Conservation (phyloP, 805 yeast species). For the Yamadazyma insecticola region DNA sequence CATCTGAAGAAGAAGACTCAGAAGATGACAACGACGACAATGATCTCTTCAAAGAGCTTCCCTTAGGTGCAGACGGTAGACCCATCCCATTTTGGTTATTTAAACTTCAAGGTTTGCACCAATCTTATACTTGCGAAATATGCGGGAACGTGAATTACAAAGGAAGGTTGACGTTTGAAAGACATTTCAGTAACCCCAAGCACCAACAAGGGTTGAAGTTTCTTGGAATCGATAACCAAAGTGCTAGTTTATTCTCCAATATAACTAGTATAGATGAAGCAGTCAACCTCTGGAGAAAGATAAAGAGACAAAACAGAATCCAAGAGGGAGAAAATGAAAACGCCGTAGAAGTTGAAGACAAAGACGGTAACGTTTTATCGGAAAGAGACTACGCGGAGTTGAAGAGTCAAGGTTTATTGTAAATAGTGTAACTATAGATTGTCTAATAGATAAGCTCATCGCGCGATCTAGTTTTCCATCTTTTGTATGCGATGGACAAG, state of each 20-base stretch:
- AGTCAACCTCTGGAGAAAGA: slow-evolving; percentile 45
- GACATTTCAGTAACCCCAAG: slow-evolving; percentile 67
- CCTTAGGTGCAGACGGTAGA: slow-evolving; percentile 81
- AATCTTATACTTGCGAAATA: slow-evolving; percentile 72
- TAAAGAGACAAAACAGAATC: slow-evolving; percentile 33
- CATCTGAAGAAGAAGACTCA: slow-evolving; percentile 13
- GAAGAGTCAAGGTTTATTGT: slow-evolving; percentile 81
- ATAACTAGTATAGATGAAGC: slow-evolving; percentile 70
- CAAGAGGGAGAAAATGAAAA: slow-evolving; percentile 43
- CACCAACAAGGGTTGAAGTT: slow-evolving; percentile 73
- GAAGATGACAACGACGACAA: slow-evolving; percentile 18
- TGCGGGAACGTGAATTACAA: slow-evolving; percentile 72
- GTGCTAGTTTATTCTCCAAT: slow-evolving; percentile 48
- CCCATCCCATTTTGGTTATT: slow-evolving; percentile 94
- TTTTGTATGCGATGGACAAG: too few relatives aligned
- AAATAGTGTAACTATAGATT: too few relatives aligned
- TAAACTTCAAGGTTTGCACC: slow-evolving; percentile 81
- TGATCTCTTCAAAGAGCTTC: slow-evolving; percentile 55
- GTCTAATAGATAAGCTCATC: too few relatives aligned
- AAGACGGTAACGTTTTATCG: slow-evolving; percentile 88
- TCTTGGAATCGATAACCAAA: slow-evolving; percentile 61
- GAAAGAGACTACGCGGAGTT: slow-evolving; percentile 78
- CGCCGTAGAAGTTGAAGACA: slow-evolving; percentile 83
- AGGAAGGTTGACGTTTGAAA: slow-evolving; percentile 68
- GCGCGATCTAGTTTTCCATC: too few relatives aligned